Percentiles rank a stretch among this genome's conserved stretches.
phyloP scores from a whole-genome alignment of 805 yeast genomes.

The Komagataella pseudopastoris region DNA sequence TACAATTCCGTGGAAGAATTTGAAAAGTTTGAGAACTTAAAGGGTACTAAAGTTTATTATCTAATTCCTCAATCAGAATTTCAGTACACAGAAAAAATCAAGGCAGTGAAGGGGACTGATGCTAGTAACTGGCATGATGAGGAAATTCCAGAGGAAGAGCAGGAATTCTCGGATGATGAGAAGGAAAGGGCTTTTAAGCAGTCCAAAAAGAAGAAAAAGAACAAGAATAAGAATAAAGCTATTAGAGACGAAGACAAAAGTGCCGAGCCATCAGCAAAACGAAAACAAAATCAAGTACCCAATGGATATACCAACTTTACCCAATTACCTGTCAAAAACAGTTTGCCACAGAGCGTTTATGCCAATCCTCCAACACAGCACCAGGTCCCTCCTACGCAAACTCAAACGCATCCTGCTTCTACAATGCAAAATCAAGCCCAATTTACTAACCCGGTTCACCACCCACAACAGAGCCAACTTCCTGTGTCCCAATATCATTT shows the following conservation, averaged over 20 bases:
- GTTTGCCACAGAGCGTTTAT: not conserved
- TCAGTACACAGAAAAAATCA: conserved; percentile 60
- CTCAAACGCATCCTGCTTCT: not conserved
- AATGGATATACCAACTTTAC: not conserved
- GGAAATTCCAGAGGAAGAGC: conserved; percentile 85
- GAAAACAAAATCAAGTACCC: not conserved
- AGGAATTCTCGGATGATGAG: conserved; percentile 93
- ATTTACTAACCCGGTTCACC: not conserved
- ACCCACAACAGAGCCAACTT: not conserved
- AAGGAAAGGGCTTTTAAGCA: conserved; percentile 62
- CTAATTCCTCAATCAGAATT: conserved; percentile 77
- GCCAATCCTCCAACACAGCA: not conserved
- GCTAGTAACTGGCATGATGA: conserved; percentile 94
- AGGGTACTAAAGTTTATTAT: conserved; percentile 51
- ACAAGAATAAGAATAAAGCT: conserved; percentile 17
- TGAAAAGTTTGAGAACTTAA: conserved; percentile 27
- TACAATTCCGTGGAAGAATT: conserved; percentile 39
- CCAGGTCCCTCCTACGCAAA: not conserved
- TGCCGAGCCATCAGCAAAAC: not conserved
- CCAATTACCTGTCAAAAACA: not conserved
- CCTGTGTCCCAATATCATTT: not conserved
- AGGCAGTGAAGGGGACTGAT: conserved; percentile 71
- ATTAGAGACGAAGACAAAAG: not conserved
- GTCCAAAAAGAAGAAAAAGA: conserved; percentile 46
- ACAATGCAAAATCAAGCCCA: not conserved